These are phyloP conservation scores for Arachis hypogaea DNA, from an alignment of 306 rosid species.

Conservation along the genomic window DNA sequence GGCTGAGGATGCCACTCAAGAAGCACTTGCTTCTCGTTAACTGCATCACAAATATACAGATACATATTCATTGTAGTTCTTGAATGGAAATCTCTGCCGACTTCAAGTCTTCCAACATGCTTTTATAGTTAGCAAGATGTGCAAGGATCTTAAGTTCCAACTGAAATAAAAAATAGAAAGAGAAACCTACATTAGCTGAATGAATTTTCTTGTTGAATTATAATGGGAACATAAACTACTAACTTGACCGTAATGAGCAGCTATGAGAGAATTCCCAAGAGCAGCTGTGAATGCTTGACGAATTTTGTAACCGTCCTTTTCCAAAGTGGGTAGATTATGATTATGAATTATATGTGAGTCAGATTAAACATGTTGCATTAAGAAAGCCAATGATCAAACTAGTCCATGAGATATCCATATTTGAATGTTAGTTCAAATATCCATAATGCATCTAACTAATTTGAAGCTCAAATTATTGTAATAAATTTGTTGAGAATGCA, in stretches of 20 bases:
- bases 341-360: slow-evolving; percentile 37
- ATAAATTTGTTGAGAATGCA: too few relatives aligned
- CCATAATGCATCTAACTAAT: too few relatives aligned
- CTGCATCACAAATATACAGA: slow-evolving; percentile 86
- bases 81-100: slow-evolving; percentile 98
- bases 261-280: slow-evolving; percentile 91
- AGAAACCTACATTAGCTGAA: slow-evolving; percentile 44
- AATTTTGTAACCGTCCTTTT: slow-evolving; percentile 86
- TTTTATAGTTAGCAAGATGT: slow-evolving; percentile 87
- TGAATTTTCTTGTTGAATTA: slow-evolving; percentile 25
- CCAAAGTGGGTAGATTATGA: slow-evolving; percentile 97
- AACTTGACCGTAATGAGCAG: slow-evolving; percentile 98
- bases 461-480: too few relatives aligned
- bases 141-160: slow-evolving; percentile 98
- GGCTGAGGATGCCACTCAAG: slow-evolving; percentile 43
- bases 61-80: slow-evolving; percentile 99
- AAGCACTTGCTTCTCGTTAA: slow-evolving; percentile 67
- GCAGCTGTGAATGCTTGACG: slow-evolving; percentile 52
- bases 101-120: slow-evolving; percentile 97
- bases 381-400: neutral
- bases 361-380: slow-evolving; percentile 14
- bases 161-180: slow-evolving; percentile 49
- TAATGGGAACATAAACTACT: slow-evolving; percentile 36
- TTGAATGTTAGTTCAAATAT: too few relatives aligned
- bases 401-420: too few relatives aligned